These are phyloP conservation scores for Penicillium freii DNA, from an alignment of 2,329 filamentous ascomycete species.

Conservation along the genomic window DNA sequence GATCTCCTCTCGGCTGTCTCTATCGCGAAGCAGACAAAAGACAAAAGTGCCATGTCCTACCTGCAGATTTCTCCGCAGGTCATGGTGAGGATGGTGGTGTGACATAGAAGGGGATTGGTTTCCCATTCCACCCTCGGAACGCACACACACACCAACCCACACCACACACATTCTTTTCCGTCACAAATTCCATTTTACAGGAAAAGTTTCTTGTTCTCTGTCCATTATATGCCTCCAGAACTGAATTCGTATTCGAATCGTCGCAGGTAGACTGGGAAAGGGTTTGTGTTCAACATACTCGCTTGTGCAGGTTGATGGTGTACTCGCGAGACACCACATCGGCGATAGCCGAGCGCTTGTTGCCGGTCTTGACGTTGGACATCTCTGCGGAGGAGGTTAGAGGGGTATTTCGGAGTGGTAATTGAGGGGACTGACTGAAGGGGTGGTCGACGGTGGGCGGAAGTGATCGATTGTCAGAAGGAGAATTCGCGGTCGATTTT, in stretches of 20 bases:
- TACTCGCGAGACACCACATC: slow-evolving; percentile 99
- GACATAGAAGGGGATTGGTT: slow-evolving; percentile 7
- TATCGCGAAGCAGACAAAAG: slow-evolving; percentile 6
- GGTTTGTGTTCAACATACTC: slow-evolving; percentile 64
- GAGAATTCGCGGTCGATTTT: slow-evolving; percentile 29
- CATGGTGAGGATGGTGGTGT: slow-evolving; percentile 9
- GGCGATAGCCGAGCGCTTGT: slow-evolving; percentile 93
- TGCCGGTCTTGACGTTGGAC: slow-evolving; percentile 65
- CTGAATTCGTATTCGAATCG: slow-evolving; percentile 24
- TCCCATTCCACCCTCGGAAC: slow-evolving; percentile 1
- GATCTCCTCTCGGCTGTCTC: slow-evolving; percentile 8
- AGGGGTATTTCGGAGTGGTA: background rate
- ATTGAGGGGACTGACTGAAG: slow-evolving; percentile 35
- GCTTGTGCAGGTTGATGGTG: slow-evolving; percentile 99
- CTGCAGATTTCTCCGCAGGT: slow-evolving; percentile 13
- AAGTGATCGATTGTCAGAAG: slow-evolving; percentile 36
- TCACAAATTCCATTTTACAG: slow-evolving; percentile 23
- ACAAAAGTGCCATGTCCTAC: slow-evolving; percentile 6
- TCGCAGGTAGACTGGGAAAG: slow-evolving; percentile 21
- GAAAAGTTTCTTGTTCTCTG: slow-evolving; percentile 32
- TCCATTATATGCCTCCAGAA: slow-evolving; percentile 31
- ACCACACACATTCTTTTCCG: slow-evolving; percentile 20
- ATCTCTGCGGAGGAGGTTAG: slow-evolving; percentile 52
- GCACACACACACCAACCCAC: slow-evolving; percentile 4
- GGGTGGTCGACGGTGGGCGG: slow-evolving; percentile 41